These are phyloP conservation scores for Penicillium ochrochloron DNA, from an alignment of 495 filamentous ascomycete genomes.

Conservation along the genomic window DNA sequence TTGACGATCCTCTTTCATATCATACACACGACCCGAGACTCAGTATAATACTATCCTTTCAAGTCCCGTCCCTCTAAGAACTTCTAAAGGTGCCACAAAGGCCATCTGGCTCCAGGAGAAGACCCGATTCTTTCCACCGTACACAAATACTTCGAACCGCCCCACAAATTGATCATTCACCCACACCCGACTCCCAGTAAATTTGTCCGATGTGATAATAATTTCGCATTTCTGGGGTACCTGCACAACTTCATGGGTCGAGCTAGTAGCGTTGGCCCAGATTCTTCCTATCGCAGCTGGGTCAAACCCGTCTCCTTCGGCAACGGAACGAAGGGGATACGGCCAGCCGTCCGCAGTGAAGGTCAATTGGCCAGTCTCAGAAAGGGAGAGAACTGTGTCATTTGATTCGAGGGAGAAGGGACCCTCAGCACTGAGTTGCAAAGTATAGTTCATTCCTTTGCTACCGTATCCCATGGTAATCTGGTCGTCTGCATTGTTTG, in stretches of 20 bases:
- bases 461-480: conserved; percentile 43
- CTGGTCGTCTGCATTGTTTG: neutral
- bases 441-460: conserved; percentile 59
- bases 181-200: conserved; percentile 53
- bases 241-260: conserved; percentile 33
- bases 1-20: no score
- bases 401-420: conserved; percentile 48
- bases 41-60: conserved; percentile 15
- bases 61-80: conserved; percentile 30
- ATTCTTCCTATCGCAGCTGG: conserved; percentile 33
- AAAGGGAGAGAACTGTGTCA: conserved; percentile 41
- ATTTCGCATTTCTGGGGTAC: conserved; percentile 25
- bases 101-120: conserved; percentile 64
- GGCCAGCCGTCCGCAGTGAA: conserved; percentile 54
- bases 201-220: conserved; percentile 42
- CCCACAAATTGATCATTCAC: conserved; percentile 48
- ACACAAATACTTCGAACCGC: conserved; percentile 60
- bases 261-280: conserved; percentile 37
- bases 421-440: conserved; percentile 41
- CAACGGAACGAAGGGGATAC: conserved; percentile 55
- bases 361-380: conserved; percentile 34
- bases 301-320: conserved; percentile 34
- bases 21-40: neutral
- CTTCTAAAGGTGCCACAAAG: conserved; percentile 56
- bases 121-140: conserved; percentile 52